Percentiles rank a stretch among this genome's conserved stretches.
phyloP scores from a whole-genome alignment of 495 filamentous ascomycete genomes.

The Hamigera avellanea region DNA sequence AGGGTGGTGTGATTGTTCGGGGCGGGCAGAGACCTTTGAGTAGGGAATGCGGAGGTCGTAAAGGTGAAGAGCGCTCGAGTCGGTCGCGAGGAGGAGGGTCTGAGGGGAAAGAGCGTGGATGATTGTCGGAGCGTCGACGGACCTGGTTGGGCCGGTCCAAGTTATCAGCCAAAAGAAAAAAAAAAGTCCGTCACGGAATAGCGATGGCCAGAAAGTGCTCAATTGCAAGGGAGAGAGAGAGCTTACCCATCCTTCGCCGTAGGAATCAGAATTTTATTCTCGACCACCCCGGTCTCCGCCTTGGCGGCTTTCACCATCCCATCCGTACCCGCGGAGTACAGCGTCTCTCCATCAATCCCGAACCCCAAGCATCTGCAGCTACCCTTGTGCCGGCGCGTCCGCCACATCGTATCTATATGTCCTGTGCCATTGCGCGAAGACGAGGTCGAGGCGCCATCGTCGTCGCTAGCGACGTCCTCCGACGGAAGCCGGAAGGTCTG shows the following conservation, averaged over 20 bases:
- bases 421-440: conserved; percentile 48
- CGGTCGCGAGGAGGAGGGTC: conserved; percentile 80
- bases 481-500: conserved; percentile 71
- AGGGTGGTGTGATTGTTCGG: conserved; percentile 67
- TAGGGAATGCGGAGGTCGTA: conserved; percentile 74
- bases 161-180: not conserved
- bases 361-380: conserved; percentile 76
- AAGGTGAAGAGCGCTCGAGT: conserved; percentile 78
- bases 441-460: conserved; percentile 32
- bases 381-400: conserved; percentile 80
- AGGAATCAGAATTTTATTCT: conserved; percentile 54
- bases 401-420: conserved; percentile 74
- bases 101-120: conserved; percentile 75
- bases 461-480: conserved; percentile 31
- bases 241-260: conserved; percentile 27
- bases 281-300: conserved; percentile 66
- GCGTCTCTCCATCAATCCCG: conserved; percentile 56
- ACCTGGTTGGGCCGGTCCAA: no score
- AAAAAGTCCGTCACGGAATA: no score
- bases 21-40: conserved; percentile 41
- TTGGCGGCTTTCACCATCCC: conserved; percentile 79
- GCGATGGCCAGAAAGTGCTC: conserved; percentile 1
- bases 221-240: conserved; percentile 8
- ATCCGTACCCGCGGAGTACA: conserved; percentile 88
- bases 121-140: conserved; percentile 58